Conservation (phyloP, 2,329 filamentous ascomycete species). For the Cordyceps fumosorosea region DNA sequence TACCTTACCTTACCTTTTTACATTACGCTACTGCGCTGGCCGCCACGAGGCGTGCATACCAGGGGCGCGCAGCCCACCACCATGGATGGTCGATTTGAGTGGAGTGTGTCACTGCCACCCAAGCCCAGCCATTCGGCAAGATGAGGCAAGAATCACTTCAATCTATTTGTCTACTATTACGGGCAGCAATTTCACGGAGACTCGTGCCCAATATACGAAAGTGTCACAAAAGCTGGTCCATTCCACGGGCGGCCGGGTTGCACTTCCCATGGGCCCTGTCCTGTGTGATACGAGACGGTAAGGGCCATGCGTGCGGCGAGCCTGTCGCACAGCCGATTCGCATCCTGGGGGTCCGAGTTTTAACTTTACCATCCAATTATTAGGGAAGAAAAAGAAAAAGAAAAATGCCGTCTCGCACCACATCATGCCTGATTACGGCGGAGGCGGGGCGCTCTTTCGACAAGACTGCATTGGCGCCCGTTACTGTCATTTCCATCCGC, state of each 20-base stretch:
- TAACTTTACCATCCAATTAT: not conserved
- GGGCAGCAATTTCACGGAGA: not conserved
- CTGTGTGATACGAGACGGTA: not conserved
- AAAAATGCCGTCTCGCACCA: not conserved
- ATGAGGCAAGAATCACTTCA: not conserved
- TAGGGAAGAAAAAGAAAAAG: not conserved
- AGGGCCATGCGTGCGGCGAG: conserved; percentile 1
- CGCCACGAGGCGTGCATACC: conserved; percentile 12
- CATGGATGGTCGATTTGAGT: not conserved
- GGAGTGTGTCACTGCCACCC: conserved; percentile 4
- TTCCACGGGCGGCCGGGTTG: not conserved
- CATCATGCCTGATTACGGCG: not conserved
- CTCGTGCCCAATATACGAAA: not conserved
- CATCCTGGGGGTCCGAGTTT: not conserved
- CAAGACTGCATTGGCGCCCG: not conserved
- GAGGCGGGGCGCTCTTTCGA: not conserved
- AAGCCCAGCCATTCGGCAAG: not conserved
- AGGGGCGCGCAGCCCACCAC: conserved; percentile 8
- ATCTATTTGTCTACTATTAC: not conserved
- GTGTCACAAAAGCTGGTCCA: not conserved
- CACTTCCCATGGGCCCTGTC: not conserved
- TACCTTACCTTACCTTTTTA: not conserved
- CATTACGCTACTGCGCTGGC: conserved; percentile 4
- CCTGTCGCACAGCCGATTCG: conserved; percentile 4
- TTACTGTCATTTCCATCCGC: not conserved